Evolutionary conservation across 306 rosid species (phyloP).

Genomic region (Citrullus amarus): DNA sequence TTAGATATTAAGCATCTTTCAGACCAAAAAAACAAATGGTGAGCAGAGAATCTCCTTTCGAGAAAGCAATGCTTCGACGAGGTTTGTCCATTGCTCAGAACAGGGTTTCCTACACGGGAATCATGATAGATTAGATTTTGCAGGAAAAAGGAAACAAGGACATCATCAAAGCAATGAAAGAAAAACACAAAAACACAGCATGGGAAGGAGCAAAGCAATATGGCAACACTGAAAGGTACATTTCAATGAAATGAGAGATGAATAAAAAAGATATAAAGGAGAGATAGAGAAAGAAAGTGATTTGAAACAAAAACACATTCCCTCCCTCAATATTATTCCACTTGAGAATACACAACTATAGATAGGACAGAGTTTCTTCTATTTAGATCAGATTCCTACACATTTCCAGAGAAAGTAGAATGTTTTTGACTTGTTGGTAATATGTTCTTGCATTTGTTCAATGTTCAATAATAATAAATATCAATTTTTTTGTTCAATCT

Average conservation of each 20-base stretch:
- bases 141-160: not conserved
- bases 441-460: slow-evolving; percentile 5
- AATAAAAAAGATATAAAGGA: not conserved
- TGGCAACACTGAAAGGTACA: slow-evolving; percentile 1
- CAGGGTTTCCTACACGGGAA: not conserved
- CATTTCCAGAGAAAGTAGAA: not conserved
- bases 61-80: not conserved
- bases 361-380: not conserved
- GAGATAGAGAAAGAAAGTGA: not conserved
- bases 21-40: not conserved
- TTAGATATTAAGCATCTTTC: not conserved
- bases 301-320: not conserved
- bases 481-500: not conserved
- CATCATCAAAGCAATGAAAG: not conserved
- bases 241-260: not conserved
- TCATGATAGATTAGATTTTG: not conserved
- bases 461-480: not conserved
- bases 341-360: not conserved
- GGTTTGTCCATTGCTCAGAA: not conserved
- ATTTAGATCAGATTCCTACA: slow-evolving; percentile 7
- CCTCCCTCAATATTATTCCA: not conserved
- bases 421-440: not conserved
- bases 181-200: not conserved
- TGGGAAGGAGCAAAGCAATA: not conserved
- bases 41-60: slow-evolving; percentile 1